Base-by-base conservation (phyloP, 2,329 filamentous ascomycete genomes). In the Calonectria crousiana region DNA sequence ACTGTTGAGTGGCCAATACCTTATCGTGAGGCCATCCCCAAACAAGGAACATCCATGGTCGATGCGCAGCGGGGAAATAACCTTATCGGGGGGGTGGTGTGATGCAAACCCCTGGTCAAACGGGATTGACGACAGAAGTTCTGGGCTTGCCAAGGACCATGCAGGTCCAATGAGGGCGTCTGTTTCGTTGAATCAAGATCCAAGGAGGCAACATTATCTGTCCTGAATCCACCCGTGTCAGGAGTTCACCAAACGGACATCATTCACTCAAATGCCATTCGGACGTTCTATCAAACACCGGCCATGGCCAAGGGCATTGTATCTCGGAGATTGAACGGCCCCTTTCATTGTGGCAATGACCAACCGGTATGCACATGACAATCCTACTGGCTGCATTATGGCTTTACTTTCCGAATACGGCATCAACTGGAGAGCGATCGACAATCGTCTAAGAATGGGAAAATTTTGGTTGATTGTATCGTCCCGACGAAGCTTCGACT, bases 51-150 rank as follows among this genome's bases (percentile, higher is more conserved):
- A 28, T 13, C 56, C 56, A 62, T 62, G 56, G n/a, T 13, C 34
- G 9, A 62, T 41, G 56, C 34, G 23, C 56, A 20, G 36, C 56
- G 56, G 56, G 56, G 56, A 62, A 62, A 62, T 62, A 62, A 62
- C 56, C 56, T 62, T 62, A 62, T 62, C 56, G 36, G 56, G 56
- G 56, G 23, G 34, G 6, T 41, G 36, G 36, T 62, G 56, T 14
- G n/a, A 41, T 41, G 34, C 56, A 30, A 38, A 16, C 34, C 56
- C 56, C 56, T 62, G 56, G 34, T 26, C 56, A 28, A 60, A 26
- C 34, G 34, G 56, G 16, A 28, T 62, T 38, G 20, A n/a, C 34
- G 9, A 26, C 36, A 62, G 23, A 23, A 62, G 16, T 62, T 26
- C 34, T 38, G 36, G n/a, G 5, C 10, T 20, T 41, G 56, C 56